Evolutionary conservation across 2,329 filamentous ascomycete genomes (phyloP).

Genomic region (Cladophialophora yegresii): DNA sequence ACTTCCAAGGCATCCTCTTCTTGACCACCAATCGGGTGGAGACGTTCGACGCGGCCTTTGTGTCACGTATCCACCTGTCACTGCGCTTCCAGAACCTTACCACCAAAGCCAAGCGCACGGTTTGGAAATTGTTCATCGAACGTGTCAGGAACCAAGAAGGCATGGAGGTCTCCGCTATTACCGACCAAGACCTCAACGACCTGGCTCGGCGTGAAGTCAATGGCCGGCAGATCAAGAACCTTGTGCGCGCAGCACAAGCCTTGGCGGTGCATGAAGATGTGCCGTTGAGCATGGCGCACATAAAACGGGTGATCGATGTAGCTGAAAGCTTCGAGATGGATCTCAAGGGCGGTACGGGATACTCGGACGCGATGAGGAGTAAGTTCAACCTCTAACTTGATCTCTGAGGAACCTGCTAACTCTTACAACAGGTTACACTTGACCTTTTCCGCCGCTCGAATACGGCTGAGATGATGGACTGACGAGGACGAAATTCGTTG

Average conservation of each 20-base stretch:
- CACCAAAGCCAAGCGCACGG: slow-evolving; percentile 69
- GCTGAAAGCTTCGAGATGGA: slow-evolving; percentile 81
- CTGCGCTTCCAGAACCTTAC: slow-evolving; percentile 76
- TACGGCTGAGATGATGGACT: background rate
- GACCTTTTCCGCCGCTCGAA: background rate
- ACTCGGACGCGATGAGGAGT: slow-evolving; percentile 79
- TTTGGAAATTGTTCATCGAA: slow-evolving; percentile 83
- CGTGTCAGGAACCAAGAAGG: slow-evolving; percentile 68
- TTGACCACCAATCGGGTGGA: slow-evolving; percentile 83
- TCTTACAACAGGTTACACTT: slow-evolving; percentile 29
- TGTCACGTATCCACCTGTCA: slow-evolving; percentile 74
- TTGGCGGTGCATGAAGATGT: slow-evolving; percentile 75
- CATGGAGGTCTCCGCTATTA: slow-evolving; percentile 51
- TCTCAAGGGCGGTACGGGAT: slow-evolving; percentile 76
- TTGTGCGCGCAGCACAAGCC: slow-evolving; percentile 77
- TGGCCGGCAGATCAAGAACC: slow-evolving; percentile 82
- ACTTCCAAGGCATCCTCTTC: slow-evolving; percentile 89
- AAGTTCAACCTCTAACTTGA: slow-evolving; percentile 49
- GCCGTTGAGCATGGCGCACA: slow-evolving; percentile 73
- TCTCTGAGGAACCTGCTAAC: slow-evolving; percentile 13
- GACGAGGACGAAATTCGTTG: background rate
- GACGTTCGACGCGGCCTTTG: slow-evolving; percentile 89
- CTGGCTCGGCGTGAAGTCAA: slow-evolving; percentile 70
- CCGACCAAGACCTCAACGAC: slow-evolving; percentile 49
- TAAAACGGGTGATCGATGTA: slow-evolving; percentile 80